A percentile compares a stretch with the other conserved stretches of the same genome.
phyloP scores from a whole-genome alignment of 1,284 basidiomycete genomes.

The Apiotrichum laibachii region DNA sequence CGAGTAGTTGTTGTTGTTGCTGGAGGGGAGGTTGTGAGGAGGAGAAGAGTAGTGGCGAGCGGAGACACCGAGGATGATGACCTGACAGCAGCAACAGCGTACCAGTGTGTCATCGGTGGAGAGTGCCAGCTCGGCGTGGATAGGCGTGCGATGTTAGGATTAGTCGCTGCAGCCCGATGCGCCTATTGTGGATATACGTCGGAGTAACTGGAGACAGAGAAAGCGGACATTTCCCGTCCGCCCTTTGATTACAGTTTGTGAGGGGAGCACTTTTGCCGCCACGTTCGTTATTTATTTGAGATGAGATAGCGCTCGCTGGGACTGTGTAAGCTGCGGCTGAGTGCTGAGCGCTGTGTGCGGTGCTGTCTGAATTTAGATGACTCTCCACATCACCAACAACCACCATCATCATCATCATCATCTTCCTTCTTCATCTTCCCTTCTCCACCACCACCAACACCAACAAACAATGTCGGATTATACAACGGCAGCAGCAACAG shows the following conservation, averaged over 20 bases:
- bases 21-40: not conserved
- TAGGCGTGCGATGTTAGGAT: no score
- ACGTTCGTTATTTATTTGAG: not conserved
- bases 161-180: not conserved
- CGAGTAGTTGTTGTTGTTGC: not conserved
- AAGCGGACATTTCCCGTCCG: no score
- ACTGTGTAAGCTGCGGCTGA: no score
- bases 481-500: not conserved
- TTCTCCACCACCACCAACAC: not conserved
- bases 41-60: not conserved
- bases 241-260: no score
- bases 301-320: no score
- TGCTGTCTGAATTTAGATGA: no score
- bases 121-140: no score
- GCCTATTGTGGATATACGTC: not conserved
- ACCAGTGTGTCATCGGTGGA: not conserved
- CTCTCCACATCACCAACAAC: not conserved
- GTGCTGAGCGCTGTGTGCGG: no score
- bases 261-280: not conserved
- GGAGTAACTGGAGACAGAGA: not conserved
- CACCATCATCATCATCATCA: not conserved
- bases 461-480: constrained; percentile 5
- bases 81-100: no score
- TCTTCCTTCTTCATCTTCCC: not conserved
- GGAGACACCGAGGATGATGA: not conserved